phyloP scores from a whole-genome alignment of 495 filamentous ascomycete species.

The Penicillium simplicissimum region DNA sequence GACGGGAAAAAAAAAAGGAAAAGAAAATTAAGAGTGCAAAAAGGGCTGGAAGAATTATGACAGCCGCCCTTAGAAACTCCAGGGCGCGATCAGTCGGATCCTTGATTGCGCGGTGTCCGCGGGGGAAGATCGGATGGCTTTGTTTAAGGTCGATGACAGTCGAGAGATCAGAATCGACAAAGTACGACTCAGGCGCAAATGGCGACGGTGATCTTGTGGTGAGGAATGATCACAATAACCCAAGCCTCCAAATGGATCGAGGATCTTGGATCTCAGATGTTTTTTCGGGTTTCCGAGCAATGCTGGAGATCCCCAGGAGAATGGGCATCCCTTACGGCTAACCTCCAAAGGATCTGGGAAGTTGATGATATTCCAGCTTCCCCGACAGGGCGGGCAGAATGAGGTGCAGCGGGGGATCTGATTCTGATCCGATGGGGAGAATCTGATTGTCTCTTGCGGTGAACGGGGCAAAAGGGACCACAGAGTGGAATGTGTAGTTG shows the following conservation, averaged over 20 bases:
- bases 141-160: neutral
- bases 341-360: neutral
- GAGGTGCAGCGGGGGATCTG: constrained; percentile 10
- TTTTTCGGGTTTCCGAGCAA: neutral
- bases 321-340: constrained; percentile 14
- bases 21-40: constrained; percentile 4
- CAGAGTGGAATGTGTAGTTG: neutral
- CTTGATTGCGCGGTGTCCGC: neutral
- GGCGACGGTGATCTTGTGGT: neutral
- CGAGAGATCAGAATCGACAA: neutral
- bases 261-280: neutral
- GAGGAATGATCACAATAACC: neutral
- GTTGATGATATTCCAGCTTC: neutral
- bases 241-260: neutral
- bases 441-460: constrained; percentile 8
- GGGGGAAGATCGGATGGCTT: constrained; percentile 18
- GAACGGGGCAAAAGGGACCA: neutral
- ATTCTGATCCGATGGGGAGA: too few relatives aligned
- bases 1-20: neutral
- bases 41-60: constrained; percentile 11
- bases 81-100: constrained; percentile 15
- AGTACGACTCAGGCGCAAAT: neutral
- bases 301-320: constrained; percentile 1
- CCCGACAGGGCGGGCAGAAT: constrained; percentile 18
- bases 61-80: constrained; percentile 16